Conservation (phyloP, 371 early-diverging fungal species). For the Neoconidiobolus thromboides region DNA sequence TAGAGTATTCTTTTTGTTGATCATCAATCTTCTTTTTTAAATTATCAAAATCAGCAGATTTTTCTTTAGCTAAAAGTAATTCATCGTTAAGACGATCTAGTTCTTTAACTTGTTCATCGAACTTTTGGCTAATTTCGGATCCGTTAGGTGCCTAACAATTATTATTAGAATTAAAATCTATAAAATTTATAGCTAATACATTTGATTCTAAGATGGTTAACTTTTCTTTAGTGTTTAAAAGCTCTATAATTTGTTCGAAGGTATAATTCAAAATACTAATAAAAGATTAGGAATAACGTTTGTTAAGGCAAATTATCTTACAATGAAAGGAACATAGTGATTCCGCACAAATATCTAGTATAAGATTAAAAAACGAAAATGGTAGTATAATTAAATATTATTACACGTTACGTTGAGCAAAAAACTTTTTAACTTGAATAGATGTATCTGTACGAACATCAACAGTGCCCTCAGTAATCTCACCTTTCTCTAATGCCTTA, state of each 20-base stretch:
- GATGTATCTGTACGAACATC: neutral
- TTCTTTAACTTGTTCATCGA: neutral
- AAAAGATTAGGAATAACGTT: neutral
- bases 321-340: slow-evolving; percentile 1
- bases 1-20: neutral
- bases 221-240: neutral
- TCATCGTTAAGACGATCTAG: neutral
- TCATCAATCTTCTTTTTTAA: neutral
- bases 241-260: neutral
- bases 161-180: neutral
- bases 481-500: neutral
- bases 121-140: neutral
- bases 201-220: neutral
- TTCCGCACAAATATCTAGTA: neutral
- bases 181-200: neutral
- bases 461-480: neutral
- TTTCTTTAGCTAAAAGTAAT: neutral
- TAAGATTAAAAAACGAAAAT: neutral
- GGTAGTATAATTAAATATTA: neutral
- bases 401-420: neutral
- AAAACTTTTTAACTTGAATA: neutral
- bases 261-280: neutral
- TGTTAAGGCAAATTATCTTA: neutral
- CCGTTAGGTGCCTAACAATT: neutral
- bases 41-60: neutral